phyloP scores from a whole-genome alignment of 2,329 filamentous ascomycete genomes.

The Cladosporium oxysporum region DNA sequence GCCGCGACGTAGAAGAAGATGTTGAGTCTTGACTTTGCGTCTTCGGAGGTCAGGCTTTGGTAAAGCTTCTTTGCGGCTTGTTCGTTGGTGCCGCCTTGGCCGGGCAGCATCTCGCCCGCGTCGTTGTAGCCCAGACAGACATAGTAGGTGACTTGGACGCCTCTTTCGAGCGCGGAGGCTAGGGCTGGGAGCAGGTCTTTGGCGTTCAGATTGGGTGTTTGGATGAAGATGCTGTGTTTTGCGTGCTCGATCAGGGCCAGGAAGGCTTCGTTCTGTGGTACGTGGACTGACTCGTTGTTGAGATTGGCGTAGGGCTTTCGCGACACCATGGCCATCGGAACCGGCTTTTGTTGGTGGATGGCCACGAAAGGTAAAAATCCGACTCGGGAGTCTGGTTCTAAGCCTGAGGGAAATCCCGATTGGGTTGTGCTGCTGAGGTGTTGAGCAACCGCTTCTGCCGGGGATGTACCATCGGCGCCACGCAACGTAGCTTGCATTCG shows the following conservation, averaged over 20 bases:
- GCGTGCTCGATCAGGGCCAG: conserved; percentile 69
- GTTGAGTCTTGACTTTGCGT: conserved; percentile 49
- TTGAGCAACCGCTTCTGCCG: conserved; percentile 60
- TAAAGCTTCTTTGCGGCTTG: conserved; percentile 65
- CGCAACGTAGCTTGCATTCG: conserved; percentile 62
- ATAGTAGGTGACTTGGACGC: conserved; percentile 68
- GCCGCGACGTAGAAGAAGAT: conserved; percentile 73
- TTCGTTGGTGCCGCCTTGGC: conserved; percentile 75
- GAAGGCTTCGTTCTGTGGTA: conserved; percentile 76
- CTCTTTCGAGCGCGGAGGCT: conserved; percentile 64
- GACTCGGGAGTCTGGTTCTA: conserved; percentile 20
- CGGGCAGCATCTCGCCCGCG: conserved; percentile 71
- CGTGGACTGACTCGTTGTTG: conserved; percentile 61
- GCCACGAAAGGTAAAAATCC: conserved; percentile 59
- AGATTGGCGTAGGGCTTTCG: conserved; percentile 66
- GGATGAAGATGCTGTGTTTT: conserved; percentile 67
- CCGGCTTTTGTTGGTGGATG: conserved; percentile 35
- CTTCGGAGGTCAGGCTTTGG: conserved; percentile 47
- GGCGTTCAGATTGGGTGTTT: conserved; percentile 76
- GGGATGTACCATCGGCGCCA: conserved; percentile 52
- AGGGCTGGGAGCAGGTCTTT: conserved; percentile 66
- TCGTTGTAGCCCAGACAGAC: conserved; percentile 81
- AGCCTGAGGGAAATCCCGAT: conserved; percentile 48
- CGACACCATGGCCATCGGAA: conserved; percentile 70
- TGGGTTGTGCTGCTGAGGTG: conserved; percentile 56